Evolutionary conservation across 192 early-diverging fungal species (phyloP).

Genomic region (Backusella macrospora): DNA sequence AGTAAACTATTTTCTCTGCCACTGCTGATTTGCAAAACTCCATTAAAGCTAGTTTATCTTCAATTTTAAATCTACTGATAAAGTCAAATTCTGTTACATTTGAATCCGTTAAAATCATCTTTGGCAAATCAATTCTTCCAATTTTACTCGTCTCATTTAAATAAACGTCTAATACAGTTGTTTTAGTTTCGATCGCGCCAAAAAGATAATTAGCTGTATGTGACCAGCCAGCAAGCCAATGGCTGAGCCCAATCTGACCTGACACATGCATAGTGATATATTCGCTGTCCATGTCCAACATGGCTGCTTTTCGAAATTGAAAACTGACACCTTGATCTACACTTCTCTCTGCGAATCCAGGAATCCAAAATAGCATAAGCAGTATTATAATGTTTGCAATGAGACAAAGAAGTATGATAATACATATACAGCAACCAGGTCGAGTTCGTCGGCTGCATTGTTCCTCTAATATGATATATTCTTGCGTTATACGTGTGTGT

Average conservation of each 20-base stretch:
- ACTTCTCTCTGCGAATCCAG: conserved; percentile 15
- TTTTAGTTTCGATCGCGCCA: conserved; percentile 3
- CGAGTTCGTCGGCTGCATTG: not conserved
- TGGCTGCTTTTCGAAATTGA: conserved; percentile 20
- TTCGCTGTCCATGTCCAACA: conserved; percentile 15
- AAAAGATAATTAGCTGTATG: not conserved
- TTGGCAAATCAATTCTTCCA: conserved; percentile 25
- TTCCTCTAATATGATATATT: not conserved
- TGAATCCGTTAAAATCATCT: not conserved
- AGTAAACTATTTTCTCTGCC: not conserved
- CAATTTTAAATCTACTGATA: conserved; percentile 18
- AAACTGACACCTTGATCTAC: conserved; percentile 21
- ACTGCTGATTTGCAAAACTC: conserved; percentile 31
- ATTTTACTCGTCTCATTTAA: not conserved
- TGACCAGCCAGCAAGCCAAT: not conserved
- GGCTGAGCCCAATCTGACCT: not conserved
- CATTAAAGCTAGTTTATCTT: conserved; percentile 21
- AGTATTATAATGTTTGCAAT: not conserved
- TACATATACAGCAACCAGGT: not conserved
- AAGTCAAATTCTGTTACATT: conserved; percentile 28
- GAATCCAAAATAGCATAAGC: not conserved
- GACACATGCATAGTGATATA: conserved; percentile 30
- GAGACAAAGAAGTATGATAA: not conserved
- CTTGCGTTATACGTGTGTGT: not conserved
- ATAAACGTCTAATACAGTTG: conserved; percentile 9